Evolutionary conservation across 164 flowering plant species (phyloP).

Genomic region (Taxillus chinensis): DNA sequence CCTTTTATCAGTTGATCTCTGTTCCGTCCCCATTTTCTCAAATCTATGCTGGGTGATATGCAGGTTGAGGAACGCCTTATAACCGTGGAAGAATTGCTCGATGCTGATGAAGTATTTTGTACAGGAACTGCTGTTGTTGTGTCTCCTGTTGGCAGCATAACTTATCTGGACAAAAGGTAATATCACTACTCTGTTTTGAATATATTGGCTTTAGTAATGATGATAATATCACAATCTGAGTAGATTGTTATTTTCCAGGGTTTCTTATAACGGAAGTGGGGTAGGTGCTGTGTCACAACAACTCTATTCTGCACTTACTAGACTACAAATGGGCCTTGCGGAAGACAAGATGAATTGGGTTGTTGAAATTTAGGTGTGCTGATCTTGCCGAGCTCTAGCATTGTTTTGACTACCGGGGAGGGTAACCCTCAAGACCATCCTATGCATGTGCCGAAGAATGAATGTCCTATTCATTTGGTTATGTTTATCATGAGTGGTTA

Average conservation of each 20-base stretch:
- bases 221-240: background rate
- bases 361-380: slow-evolving; percentile 33
- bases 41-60: slow-evolving; percentile 6
- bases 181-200: background rate
- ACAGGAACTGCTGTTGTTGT: slow-evolving; percentile 91
- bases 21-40: too few species aligned
- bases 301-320: slow-evolving; percentile 63
- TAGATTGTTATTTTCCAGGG: slow-evolving; percentile 27
- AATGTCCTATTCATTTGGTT: too few species aligned
- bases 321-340: slow-evolving; percentile 75
- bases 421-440: too few species aligned
- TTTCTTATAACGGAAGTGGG: slow-evolving; percentile 45
- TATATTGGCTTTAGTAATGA: background rate
- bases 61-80: slow-evolving; percentile 75
- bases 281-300: slow-evolving; percentile 62
- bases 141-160: slow-evolving; percentile 83
- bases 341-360: slow-evolving; percentile 85
- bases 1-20: too few species aligned
- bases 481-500: too few species aligned
- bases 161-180: slow-evolving; percentile 70
- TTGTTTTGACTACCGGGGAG: too few species aligned
- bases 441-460: too few species aligned
- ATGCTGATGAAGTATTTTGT: slow-evolving; percentile 90
- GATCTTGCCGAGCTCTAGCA: background rate
- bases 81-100: slow-evolving; percentile 69